Evolutionary conservation across 1,139 yeast species (phyloP), one percentile per base, ranked within the genome.

Genomic region (Yamadazyma triangularis): DNA sequence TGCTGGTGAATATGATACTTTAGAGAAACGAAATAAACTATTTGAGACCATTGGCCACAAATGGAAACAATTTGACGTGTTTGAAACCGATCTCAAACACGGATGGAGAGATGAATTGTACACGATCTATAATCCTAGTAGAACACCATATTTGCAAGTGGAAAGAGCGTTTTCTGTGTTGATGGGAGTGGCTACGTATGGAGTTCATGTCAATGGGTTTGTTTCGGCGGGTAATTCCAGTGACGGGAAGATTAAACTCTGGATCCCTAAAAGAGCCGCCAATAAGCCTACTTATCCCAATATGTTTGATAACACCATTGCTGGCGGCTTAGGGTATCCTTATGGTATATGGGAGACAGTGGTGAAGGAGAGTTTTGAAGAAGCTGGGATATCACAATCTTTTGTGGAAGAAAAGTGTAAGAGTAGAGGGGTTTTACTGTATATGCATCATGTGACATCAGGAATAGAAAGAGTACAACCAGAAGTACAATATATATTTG

Each of bases 41-140:
- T 59, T 85, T 35, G 69, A 58, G 0, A 36, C 41, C 9, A 44
- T 81, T 2, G 81, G 77, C 1, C 27, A 28, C 0, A 31, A 44
- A 10, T 73, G 84, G 74, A 60, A 69, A 25, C 40, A 50, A 0
- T 24, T 44, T 1, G 48, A 55, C 1, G 47, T 46, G 9, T 73
- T 78, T 34, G 61, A 61, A 2, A 64, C 67, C 1, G 55, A 76
- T 4, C 51, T 68, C 35, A 48, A 49, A 18, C 60, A 69, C 34
- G 96, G 95, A 3, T 91, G 98, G 98, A 70, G 98, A 50, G 57
- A 84, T 51, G 98, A 91, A 56, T 65, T 76, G 25, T 91, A 87
- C 55, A 70, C 81, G 0, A 76, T 89, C 4, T 86, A 79, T 56
- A 69, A 72, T 36, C 77, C 82, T 0, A 45, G 61, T 0, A 59